Conservation (phyloP, 2,329 filamentous ascomycete genomes). For the Chaetomium strumarium region DNA sequence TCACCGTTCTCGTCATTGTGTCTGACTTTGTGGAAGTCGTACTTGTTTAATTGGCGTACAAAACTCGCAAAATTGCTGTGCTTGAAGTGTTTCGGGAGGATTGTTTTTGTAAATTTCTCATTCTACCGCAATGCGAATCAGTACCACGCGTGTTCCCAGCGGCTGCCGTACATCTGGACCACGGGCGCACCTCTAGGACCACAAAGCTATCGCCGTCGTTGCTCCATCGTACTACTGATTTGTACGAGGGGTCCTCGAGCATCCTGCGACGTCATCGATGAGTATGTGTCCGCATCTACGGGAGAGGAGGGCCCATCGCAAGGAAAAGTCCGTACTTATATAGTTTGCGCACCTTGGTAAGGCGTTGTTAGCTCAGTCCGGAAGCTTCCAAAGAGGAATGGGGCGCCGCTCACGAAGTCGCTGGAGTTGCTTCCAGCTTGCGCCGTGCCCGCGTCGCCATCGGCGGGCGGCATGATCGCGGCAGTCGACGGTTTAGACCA, state of each 20-base stretch:
- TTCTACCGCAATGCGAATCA: slow-evolving; percentile 54
- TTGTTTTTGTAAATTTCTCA: slow-evolving; percentile 95
- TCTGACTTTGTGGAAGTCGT: slow-evolving; percentile 97
- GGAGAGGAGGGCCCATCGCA: slow-evolving; percentile 3
- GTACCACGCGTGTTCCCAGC: slow-evolving; percentile 3
- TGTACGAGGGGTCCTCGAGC: slow-evolving; percentile 91
- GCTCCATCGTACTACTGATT: slow-evolving; percentile 91
- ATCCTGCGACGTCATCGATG: slow-evolving; percentile 56
- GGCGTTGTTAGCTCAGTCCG: slow-evolving; percentile 14
- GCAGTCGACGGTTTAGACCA: slow-evolving; percentile 1
- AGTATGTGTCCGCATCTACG: slow-evolving; percentile 14
- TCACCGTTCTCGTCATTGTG: slow-evolving; percentile 81
- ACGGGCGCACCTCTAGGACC: slow-evolving; percentile 73
- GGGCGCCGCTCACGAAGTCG: slow-evolving; percentile 74
- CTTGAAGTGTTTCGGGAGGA: slow-evolving; percentile 97
- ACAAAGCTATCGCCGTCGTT: slow-evolving; percentile 94
- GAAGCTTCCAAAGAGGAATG: background rate
- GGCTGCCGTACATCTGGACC: background rate
- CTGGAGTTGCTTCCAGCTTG: slow-evolving; percentile 69
- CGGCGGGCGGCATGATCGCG: slow-evolving; percentile 31
- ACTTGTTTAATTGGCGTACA: slow-evolving; percentile 92
- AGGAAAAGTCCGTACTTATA: slow-evolving; percentile 69
- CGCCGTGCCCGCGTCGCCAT: slow-evolving; percentile 32
- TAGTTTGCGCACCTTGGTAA: slow-evolving; percentile 79
- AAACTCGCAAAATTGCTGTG: slow-evolving; percentile 98